Conservation (phyloP, 2,329 filamentous ascomycete species). For the Exophiala sp. region DNA sequence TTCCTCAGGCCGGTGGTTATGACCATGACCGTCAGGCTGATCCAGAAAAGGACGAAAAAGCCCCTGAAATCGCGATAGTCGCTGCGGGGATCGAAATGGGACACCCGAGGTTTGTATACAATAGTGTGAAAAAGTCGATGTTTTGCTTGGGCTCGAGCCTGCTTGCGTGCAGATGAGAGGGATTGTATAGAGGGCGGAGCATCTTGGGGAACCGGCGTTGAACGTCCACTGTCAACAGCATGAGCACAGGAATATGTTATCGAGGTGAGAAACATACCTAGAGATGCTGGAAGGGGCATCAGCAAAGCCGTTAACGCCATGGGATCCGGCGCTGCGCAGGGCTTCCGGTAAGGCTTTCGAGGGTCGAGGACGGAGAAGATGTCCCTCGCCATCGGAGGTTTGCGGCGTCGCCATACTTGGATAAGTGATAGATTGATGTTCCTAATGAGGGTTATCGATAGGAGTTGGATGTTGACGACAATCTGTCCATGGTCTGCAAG, state of each 20-base stretch:
- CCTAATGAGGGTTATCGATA: background rate
- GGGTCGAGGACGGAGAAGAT: conserved; percentile 24
- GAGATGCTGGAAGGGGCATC: conserved; percentile 35
- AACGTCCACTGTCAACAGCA: conserved; percentile 60
- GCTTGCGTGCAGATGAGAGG: conserved; percentile 78
- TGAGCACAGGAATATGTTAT: conserved; percentile 1
- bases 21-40: conserved; percentile 93
- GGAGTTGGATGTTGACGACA: background rate
- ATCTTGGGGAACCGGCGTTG: conserved; percentile 80
- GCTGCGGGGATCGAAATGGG: conserved; percentile 89
- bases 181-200: conserved; percentile 89
- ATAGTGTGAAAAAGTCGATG: conserved; percentile 88
- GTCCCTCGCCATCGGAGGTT: conserved; percentile 14
- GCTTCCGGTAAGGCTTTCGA: conserved; percentile 15
- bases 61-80: conserved; percentile 93
- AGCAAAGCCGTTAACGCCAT: conserved; percentile 28
- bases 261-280: conserved; percentile 32
- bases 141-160: conserved; percentile 74
- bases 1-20: conserved; percentile 91
- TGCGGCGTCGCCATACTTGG: conserved; percentile 11
- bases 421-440: background rate
- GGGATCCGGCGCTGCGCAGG: conserved; percentile 22
- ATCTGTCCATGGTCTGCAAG: background rate
- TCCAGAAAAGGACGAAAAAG: conserved; percentile 98
- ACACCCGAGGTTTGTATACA: conserved; percentile 84